Evolutionary conservation across 1,139 yeast species (phyloP).

Genomic region (Lodderomyces orthopsilosis): DNA sequence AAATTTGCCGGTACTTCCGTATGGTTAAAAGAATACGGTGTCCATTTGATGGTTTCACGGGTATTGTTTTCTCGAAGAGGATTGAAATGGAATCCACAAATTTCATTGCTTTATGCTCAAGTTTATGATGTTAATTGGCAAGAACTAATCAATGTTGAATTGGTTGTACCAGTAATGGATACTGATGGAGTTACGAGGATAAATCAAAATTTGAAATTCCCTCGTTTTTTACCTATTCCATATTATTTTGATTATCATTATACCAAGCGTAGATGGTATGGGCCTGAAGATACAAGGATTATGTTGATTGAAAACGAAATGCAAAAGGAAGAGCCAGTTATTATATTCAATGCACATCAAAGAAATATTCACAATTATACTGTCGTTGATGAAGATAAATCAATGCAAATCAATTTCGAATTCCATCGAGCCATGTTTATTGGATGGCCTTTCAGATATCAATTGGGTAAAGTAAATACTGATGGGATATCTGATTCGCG

Average conservation of each 20-base stretch:
- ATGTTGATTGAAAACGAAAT: conserved; percentile 29
- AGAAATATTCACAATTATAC: conserved; percentile 2
- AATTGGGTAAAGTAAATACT: conserved; percentile 26
- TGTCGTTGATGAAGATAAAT: not conserved
- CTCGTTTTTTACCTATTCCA: conserved; percentile 29
- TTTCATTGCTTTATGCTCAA: conserved; percentile 34
- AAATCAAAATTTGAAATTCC: conserved; percentile 19
- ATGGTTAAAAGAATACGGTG: conserved; percentile 44
- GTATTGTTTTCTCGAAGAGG: conserved; percentile 28
- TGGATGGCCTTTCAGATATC: conserved; percentile 31
- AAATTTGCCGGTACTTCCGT: conserved; percentile 49
- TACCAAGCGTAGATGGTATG: conserved; percentile 23
- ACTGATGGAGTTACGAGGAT: conserved; percentile 5
- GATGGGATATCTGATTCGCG: conserved; percentile 17
- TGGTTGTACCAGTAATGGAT: conserved; percentile 19
- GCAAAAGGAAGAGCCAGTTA: conserved; percentile 30
- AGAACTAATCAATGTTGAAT: conserved; percentile 25
- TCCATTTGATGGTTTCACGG: conserved; percentile 47
- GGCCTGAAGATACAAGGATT: conserved; percentile 53
- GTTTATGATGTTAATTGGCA: conserved; percentile 28
- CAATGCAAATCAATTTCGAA: conserved; percentile 13
- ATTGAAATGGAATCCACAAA: conserved; percentile 24
- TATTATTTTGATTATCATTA: conserved; percentile 19
- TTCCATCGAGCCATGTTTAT: conserved; percentile 27
- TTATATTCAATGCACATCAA: conserved; percentile 32